Base-by-base conservation (phyloP, 1,284 basidiomycete species). In the Mycosarcoma mackinlayi region DNA sequence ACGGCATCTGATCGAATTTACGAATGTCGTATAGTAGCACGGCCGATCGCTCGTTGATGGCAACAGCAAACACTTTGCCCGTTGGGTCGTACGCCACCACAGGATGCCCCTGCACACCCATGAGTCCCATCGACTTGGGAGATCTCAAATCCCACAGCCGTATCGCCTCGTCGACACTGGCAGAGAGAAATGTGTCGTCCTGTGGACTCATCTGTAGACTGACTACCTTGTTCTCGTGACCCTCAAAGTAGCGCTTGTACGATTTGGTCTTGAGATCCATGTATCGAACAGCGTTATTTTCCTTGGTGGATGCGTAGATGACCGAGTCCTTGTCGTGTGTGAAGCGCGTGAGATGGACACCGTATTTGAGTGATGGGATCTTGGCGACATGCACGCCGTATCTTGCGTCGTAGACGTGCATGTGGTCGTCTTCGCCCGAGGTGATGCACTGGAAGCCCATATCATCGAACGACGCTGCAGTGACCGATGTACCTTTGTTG, bases 221-320 rank as follows among this genome's bases (percentile, higher is more conserved):
- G 23, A 92, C 87, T 4, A 99, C 96, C 57, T 89, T 55, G 37
- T 88, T 45, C 75, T 90, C 93, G 85, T 99, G 96, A 0, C 96
- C 96, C 75, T 89, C 91, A 85, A 95, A 98, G 84, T 98, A 98
- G 72, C 92, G 89, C 28, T 97, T 85, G 81, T 94, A 99, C 83
- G 91, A 92, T 86, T 97, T 97, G 86, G 96, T 93, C 84, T 97
- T 92, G 58, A 97, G 83, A 2, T 92, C 93, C 76, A 96, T 93
- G 83, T 98, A 97, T 23, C 96, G 89, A 63, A 99, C 88, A 1
- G 92, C 93, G 77, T 98, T 83, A 81, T 97, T 92, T 82, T 92
- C 92, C 83, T 96, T 97, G 6, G 94, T 98, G 1, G 92, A 94
- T 1, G 95, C 92, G 79, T 98, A 90, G 3, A 98, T 83, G 55